phyloP scores from a whole-genome alignment of 352 stramenopile species.

The Globisporangium perplexum region DNA sequence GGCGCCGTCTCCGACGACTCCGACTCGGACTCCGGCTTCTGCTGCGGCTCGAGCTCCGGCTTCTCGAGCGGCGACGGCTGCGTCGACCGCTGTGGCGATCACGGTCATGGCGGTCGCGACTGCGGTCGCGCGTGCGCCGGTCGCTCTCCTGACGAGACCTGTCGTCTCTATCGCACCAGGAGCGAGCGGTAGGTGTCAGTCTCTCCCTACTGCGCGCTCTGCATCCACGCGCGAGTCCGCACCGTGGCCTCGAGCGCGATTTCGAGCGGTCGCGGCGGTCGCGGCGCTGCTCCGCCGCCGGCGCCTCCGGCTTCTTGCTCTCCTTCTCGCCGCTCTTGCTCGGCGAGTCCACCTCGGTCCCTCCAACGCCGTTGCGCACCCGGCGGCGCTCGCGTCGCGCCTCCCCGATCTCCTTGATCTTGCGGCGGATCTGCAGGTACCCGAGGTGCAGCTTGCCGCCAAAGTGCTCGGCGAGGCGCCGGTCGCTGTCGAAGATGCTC shows the following conservation, averaged over 20 bases:
- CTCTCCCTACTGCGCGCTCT: no score
- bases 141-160: constrained; percentile 4
- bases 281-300: constrained; percentile 1
- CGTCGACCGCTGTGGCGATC: constrained; percentile 22
- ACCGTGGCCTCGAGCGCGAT: constrained; percentile 18
- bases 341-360: background rate
- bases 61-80: constrained; percentile 25
- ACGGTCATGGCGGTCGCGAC: constrained; percentile 24
- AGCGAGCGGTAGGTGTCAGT: no score
- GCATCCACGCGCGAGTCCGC: background rate
- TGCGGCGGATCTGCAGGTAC: constrained; percentile 85
- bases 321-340: constrained; percentile 3
- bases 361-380: constrained; percentile 9
- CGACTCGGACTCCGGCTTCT: constrained; percentile 33
- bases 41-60: constrained; percentile 17
- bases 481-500: constrained; percentile 91
- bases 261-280: constrained; percentile 16
- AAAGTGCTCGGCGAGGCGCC: constrained; percentile 87
- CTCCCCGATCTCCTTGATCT: constrained; percentile 69
- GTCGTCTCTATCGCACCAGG: constrained; percentile 1
- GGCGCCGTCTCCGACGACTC: constrained; percentile 30
- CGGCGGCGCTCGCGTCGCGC: constrained; percentile 21
- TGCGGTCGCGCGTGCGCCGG: constrained; percentile 13
- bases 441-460: constrained; percentile 88
- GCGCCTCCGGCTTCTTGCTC: background rate